Conservation (phyloP, 1,284 basidiomycete genomes). For the Cutaneotrichosporon cyanovorans region DNA sequence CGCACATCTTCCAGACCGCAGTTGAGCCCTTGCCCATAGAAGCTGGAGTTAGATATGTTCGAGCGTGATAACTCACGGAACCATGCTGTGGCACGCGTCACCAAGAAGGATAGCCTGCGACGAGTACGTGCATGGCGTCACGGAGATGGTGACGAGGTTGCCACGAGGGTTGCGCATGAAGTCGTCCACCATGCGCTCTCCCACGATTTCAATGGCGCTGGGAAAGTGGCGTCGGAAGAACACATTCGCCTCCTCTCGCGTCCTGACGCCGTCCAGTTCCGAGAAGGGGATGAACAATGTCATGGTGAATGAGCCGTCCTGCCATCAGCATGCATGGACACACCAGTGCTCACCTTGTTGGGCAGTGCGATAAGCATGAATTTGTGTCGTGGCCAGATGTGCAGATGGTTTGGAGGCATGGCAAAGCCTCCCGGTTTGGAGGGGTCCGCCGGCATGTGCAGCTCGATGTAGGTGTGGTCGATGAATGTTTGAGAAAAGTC, state of each 20-base stretch:
- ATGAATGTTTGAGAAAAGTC: slow-evolving; percentile 92
- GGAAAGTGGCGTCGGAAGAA: slow-evolving; percentile 85
- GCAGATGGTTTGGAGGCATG: slow-evolving; percentile 89
- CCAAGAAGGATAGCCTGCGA: slow-evolving; percentile 83
- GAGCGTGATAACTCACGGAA: slow-evolving; percentile 44
- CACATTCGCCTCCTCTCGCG: slow-evolving; percentile 55
- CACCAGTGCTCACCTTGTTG: slow-evolving; percentile 62
- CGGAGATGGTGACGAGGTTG: slow-evolving; percentile 83
- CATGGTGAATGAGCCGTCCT: slow-evolving; percentile 51
- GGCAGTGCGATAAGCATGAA: slow-evolving; percentile 99
- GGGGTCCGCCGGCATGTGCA: slow-evolving; percentile 80
- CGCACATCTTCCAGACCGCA: slow-evolving; percentile 96
- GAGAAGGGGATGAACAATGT: slow-evolving; percentile 84
- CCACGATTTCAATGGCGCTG: slow-evolving; percentile 76
- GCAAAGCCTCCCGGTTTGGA: slow-evolving; percentile 58
- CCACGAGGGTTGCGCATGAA: slow-evolving; percentile 77
- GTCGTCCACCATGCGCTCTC: slow-evolving; percentile 68
- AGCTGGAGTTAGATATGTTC: slow-evolving; percentile 51
- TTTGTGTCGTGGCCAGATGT: slow-evolving; percentile 97
- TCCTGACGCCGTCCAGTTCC: slow-evolving; percentile 63
- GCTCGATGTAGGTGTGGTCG: slow-evolving; percentile 89
- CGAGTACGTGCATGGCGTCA: slow-evolving; percentile 80
- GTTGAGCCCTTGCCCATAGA: slow-evolving; percentile 97
- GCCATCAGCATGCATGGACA: slow-evolving; percentile 1
- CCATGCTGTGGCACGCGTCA: slow-evolving; percentile 94